Evolutionary conservation across 2,329 filamentous ascomycete species (phyloP).

Genomic region (Colletotrichum tropicale): DNA sequence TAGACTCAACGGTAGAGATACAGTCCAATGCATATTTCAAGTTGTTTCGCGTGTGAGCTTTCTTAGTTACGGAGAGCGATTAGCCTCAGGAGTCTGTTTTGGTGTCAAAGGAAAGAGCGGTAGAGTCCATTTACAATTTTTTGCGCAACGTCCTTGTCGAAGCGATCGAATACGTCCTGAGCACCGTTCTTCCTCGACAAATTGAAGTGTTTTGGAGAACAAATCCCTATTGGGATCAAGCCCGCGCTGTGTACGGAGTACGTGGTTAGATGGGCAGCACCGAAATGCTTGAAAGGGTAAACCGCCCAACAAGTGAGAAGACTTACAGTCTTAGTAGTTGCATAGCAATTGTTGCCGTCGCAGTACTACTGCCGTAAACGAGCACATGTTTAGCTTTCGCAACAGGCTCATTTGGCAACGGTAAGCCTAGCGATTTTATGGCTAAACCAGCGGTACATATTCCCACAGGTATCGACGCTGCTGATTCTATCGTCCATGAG

Average conservation of each 20-base stretch:
- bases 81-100: slow-evolving; percentile 19
- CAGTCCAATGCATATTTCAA: slow-evolving; percentile 38
- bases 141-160: not conserved
- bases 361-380: not conserved
- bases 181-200: not conserved
- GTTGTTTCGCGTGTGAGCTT: not conserved
- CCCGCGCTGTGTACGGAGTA: slow-evolving; percentile 31
- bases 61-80: not conserved
- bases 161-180: slow-evolving; percentile 37
- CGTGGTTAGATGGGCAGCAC: not conserved
- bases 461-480: not conserved
- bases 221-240: slow-evolving; percentile 27
- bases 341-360: not conserved
- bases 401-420: slow-evolving; percentile 17
- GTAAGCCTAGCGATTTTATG: not conserved
- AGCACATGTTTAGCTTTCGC: not conserved
- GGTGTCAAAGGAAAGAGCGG: not conserved
- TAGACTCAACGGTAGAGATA: slow-evolving; percentile 31
- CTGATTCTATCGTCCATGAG: not conserved
- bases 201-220: not conserved
- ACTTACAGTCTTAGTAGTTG: slow-evolving; percentile 32
- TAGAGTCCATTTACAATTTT: not conserved
- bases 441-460: not conserved
- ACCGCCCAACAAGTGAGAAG: not conserved
- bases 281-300: not conserved